phyloP scores from a whole-genome alignment of 2,329 filamentous ascomycete genomes.

The Sporothrix schenckii region DNA sequence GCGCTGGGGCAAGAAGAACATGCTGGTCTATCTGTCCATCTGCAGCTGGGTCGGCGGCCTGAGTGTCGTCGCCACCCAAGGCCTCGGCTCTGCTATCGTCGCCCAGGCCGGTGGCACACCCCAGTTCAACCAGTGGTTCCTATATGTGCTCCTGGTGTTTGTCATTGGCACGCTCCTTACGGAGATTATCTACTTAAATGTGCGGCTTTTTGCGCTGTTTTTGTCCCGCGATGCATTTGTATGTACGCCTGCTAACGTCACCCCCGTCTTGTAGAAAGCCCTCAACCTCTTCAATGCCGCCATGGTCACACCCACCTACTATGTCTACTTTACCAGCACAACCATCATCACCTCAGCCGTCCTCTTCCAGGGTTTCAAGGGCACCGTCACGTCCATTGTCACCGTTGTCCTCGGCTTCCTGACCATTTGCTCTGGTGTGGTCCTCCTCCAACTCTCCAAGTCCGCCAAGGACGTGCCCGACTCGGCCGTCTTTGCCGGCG shows the following conservation, averaged over 20 bases:
- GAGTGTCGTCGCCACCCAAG: slow-evolving; percentile 93
- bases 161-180: slow-evolving; percentile 86
- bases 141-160: slow-evolving; percentile 89
- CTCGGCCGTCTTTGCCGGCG: slow-evolving; percentile 85
- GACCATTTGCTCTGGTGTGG: slow-evolving; percentile 88
- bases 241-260: neutral
- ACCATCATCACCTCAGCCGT: slow-evolving; percentile 94
- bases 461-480: slow-evolving; percentile 97
- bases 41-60: slow-evolving; percentile 93
- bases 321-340: slow-evolving; percentile 95
- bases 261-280: slow-evolving; percentile 73
- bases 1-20: slow-evolving; percentile 90
- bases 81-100: slow-evolving; percentile 85
- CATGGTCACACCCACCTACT: slow-evolving; percentile 96
- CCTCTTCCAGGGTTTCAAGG: slow-evolving; percentile 92
- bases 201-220: slow-evolving; percentile 37
- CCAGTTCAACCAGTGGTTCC: slow-evolving; percentile 97
- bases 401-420: slow-evolving; percentile 94
- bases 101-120: slow-evolving; percentile 78
- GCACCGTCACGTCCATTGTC: slow-evolving; percentile 74
- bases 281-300: slow-evolving; percentile 96
- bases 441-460: slow-evolving; percentile 93
- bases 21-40: slow-evolving; percentile 96
- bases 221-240: too few species aligned
- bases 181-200: slow-evolving; percentile 94